phyloP scores from a whole-genome alignment of 2,329 filamentous ascomycete species.

The Aspergillus piperis region DNA sequence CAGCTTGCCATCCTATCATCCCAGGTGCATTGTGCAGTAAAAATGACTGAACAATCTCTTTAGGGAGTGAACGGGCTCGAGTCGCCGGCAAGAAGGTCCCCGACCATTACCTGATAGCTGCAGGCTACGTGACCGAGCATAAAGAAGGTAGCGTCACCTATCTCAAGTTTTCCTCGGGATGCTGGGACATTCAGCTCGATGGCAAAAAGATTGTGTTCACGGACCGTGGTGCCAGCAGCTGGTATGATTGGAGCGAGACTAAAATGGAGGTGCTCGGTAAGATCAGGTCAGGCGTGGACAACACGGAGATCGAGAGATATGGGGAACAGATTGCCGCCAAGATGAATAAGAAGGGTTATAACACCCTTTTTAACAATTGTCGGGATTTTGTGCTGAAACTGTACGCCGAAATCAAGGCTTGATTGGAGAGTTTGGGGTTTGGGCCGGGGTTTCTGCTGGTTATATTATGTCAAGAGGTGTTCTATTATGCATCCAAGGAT shows the following conservation, averaged over 20 bases:
- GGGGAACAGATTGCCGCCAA: neutral
- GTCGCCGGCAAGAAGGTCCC: neutral
- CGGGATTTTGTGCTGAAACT: neutral
- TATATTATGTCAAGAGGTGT: no score
- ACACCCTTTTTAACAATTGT: neutral
- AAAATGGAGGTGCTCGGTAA: neutral
- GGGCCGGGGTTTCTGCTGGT: no score
- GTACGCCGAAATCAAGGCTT: neutral
- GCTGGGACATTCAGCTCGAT: neutral
- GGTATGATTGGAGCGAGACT: neutral
- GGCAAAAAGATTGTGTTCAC: neutral
- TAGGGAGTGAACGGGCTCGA: conserved; percentile 1
- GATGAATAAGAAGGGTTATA: neutral
- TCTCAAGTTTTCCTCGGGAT: neutral
- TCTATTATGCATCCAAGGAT: no score
- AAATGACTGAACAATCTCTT: neutral
- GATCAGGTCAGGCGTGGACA: neutral
- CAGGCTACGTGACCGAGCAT: neutral
- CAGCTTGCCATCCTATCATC: neutral
- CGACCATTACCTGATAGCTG: neutral
- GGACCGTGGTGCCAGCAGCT: neutral
- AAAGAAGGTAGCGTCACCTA: neutral
- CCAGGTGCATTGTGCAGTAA: neutral
- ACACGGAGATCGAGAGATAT: neutral
- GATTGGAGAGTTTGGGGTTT: neutral